Percentiles rank a stretch among this genome's conserved stretches.
Evolutionary conservation across 2,329 filamentous ascomycete genomes (phyloP).

Genomic region (Dendryphion nanum): DNA sequence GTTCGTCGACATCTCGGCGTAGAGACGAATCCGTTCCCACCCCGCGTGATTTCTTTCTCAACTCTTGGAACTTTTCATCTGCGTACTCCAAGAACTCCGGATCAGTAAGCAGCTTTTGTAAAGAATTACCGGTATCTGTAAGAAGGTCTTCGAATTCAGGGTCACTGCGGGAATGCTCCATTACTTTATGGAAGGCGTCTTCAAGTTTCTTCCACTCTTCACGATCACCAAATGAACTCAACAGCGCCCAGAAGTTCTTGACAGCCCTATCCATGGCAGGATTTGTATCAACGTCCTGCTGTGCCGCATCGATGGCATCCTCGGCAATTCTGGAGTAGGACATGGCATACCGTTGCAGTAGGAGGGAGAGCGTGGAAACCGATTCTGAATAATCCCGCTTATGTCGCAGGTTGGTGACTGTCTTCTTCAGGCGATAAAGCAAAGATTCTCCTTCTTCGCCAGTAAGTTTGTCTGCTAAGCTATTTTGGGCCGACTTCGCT

Average conservation of each 20-base stretch:
- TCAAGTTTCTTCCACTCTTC: slow-evolving; percentile 76
- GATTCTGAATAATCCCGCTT: slow-evolving; percentile 83
- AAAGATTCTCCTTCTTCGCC: slow-evolving; percentile 73
- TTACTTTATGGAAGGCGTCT: slow-evolving; percentile 64
- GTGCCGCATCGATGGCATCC: slow-evolving; percentile 63
- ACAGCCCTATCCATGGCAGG: slow-evolving; percentile 71
- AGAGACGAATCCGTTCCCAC: slow-evolving; percentile 66
- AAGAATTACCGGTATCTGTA: slow-evolving; percentile 66
- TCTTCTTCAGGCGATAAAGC: slow-evolving; percentile 71
- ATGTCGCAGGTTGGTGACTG: slow-evolving; percentile 70
- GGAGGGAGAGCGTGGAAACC: slow-evolving; percentile 71
- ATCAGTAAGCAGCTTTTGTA: slow-evolving; percentile 81
- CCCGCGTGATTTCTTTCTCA: slow-evolving; percentile 56
- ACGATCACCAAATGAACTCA: slow-evolving; percentile 75
- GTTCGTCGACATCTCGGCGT: slow-evolving; percentile 68
- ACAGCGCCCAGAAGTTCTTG: slow-evolving; percentile 75
- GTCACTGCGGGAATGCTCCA: slow-evolving; percentile 73
- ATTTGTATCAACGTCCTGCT: slow-evolving; percentile 72
- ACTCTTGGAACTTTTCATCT: slow-evolving; percentile 62
- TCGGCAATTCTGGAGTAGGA: slow-evolving; percentile 73
- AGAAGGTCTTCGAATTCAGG: slow-evolving; percentile 80
- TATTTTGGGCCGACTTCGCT: slow-evolving; percentile 62
- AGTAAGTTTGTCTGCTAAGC: slow-evolving; percentile 69
- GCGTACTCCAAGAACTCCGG: slow-evolving; percentile 81
- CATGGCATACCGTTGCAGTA: slow-evolving; percentile 76